A percentile compares a stretch with the other conserved stretches of the same genome.
These are phyloP conservation scores for Capsicum pubescens DNA, from an alignment of 257 asterid species.

Conservation along the genomic window DNA sequence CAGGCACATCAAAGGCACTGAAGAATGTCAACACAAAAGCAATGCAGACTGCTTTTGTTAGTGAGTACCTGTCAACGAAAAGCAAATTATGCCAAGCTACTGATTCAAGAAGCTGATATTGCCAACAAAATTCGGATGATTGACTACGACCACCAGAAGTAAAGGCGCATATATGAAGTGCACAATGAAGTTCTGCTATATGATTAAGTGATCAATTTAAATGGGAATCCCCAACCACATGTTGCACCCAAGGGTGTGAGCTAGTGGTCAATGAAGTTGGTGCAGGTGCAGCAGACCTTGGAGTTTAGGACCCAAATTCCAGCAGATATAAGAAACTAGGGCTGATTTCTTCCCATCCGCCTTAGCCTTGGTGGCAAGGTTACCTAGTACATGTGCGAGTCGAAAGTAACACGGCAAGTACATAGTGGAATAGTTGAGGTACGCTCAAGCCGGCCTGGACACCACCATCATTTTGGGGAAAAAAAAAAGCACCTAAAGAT, in stretches of 20 bases:
- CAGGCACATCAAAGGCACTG: conserved; percentile 96
- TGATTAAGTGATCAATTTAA: not conserved
- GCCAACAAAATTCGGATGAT: not conserved
- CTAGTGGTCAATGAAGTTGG: conserved; percentile 6
- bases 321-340: not conserved
- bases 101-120: not conserved
- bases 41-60: conserved; percentile 72
- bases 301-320: not conserved
- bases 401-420: not conserved
- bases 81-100: conserved; percentile 29
- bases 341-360: not conserved
- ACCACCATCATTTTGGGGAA: not conserved
- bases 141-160: not conserved
- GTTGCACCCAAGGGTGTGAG: not conserved
- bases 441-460: not conserved
- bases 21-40: conserved; percentile 90
- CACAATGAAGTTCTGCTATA: not conserved
- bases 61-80: conserved; percentile 76
- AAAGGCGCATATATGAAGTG: not conserved
- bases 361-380: not conserved
- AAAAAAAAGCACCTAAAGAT: not conserved
- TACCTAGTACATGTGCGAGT: not conserved
- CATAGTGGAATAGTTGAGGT: not conserved
- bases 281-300: not conserved
- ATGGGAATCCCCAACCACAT: not conserved